Base-by-base conservation (phyloP, 352 stramenopile genomes). In the Phytophthora colocasiae region DNA sequence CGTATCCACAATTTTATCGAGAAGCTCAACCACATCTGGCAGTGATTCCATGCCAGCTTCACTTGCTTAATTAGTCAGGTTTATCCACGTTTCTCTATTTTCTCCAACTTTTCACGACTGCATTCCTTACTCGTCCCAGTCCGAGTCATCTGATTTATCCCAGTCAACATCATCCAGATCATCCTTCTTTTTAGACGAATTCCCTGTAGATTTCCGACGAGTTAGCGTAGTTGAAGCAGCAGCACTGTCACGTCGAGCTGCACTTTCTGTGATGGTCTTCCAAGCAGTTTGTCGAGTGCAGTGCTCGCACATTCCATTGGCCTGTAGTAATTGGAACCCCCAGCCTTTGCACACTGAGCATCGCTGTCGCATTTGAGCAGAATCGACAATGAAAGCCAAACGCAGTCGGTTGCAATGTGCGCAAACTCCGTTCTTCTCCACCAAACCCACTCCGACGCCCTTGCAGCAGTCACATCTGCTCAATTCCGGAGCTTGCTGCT, bases 341-440 rank as follows among this genome's bases (percentile, higher is more conserved):
- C 83, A 90, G 48, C 81, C 81, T 9, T 70, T 60, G 59, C 83
- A 92, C 10, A 71, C 60, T 0, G 78, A 69, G 55, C 83, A 92
- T 0, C 78, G 70, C 46, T 73, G 73, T 11, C 75, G 78, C 56
- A 92, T 85, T 26, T 85, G 77, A 27, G 78, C 76, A 14, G 83
- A 87, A 34, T 83, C 81, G 15, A 92, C 77, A 66, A 92, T 90
- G 49, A 92, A 90, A 12, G 82, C 83, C 41, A 90, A 80, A 1
- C 74, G 73, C 41, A 92, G 64, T 3, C 83, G 81, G 43, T 92
- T 90, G 63, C 83, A 92, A 58, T 92, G 81, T 11, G 74, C 75
- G 36, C 83, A 92, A 8, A 85, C 67, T 6, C 81, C 83, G 44
- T 92, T 92, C 71, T 89, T 89, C 66, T 92, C 79, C 4, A 85